These are phyloP conservation scores for Phyllostachys edulis DNA, from an alignment of 176 grass and related monocot species.

Conservation along the genomic window DNA sequence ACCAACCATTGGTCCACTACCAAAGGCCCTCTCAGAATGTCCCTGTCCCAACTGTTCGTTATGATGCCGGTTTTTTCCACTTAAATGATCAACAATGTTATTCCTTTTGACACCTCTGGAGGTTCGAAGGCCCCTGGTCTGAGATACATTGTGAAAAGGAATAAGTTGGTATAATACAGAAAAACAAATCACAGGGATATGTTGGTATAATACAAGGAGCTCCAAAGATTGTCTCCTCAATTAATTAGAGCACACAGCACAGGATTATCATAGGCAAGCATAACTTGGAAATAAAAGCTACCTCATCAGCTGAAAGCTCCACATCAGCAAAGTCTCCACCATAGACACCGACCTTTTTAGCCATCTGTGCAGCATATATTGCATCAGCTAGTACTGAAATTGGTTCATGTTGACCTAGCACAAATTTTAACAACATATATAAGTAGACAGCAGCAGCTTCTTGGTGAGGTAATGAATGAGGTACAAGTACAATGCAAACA, in stretches of 20 bases:
- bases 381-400: conserved; percentile 52
- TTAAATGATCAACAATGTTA: not conserved
- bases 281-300: conserved; percentile 18
- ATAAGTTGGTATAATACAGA: not conserved
- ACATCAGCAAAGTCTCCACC: not conserved
- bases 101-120: not conserved
- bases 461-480: not conserved
- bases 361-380: conserved; percentile 51
- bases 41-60: not conserved
- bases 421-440: not conserved
- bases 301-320: conserved; percentile 23
- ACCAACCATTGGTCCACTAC: conserved; percentile 35
- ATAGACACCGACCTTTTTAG: conserved; percentile 7
- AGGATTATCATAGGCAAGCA: not conserved
- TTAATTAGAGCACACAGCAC: not conserved
- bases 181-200: too few relatives aligned
- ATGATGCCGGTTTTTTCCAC: not conserved
- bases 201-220: not conserved
- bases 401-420: conserved; percentile 42
- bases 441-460: too few relatives aligned
- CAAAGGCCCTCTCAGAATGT: not conserved
- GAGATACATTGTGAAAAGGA: not conserved
- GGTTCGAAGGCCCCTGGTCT: not conserved
- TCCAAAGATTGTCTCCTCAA: not conserved
- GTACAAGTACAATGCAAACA: not conserved